These are phyloP conservation scores for Zasmidium citrigriseum DNA, from an alignment of 2,329 filamentous ascomycete species.

Conservation along the genomic window DNA sequence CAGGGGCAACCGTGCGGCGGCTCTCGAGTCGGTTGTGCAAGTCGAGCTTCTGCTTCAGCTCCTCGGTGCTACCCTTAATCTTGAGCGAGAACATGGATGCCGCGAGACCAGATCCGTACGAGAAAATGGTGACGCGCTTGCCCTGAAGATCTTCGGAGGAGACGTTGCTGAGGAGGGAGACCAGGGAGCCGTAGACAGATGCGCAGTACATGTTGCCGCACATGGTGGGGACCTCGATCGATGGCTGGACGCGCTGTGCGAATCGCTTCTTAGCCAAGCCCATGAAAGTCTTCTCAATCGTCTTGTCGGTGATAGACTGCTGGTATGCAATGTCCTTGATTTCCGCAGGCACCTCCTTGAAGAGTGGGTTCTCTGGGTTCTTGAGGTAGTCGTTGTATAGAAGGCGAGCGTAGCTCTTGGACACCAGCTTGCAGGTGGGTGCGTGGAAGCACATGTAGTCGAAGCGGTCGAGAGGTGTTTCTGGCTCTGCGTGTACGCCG, in stretches of 20 bases:
- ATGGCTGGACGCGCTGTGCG: slow-evolving; percentile 50
- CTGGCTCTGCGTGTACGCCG: slow-evolving; percentile 41
- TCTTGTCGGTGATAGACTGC: slow-evolving; percentile 53
- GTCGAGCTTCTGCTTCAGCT: slow-evolving; percentile 50
- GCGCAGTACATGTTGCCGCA: slow-evolving; percentile 60
- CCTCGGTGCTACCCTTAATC: slow-evolving; percentile 48
- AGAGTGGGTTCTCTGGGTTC: slow-evolving; percentile 50
- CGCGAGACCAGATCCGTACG: slow-evolving; percentile 55
- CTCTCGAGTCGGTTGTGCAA: slow-evolving; percentile 48
- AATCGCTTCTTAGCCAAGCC: slow-evolving; percentile 55
- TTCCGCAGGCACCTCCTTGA: slow-evolving; percentile 52
- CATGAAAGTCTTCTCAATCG: slow-evolving; percentile 56
- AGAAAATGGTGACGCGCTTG: slow-evolving; percentile 55
- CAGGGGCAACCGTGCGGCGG: slow-evolving; percentile 47
- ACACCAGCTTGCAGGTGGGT: slow-evolving; percentile 57
- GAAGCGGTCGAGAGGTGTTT: slow-evolving; percentile 54
- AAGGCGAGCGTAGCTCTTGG: slow-evolving; percentile 55
- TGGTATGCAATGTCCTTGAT: slow-evolving; percentile 49
- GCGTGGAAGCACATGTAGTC: slow-evolving; percentile 59
- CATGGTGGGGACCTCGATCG: slow-evolving; percentile 53
- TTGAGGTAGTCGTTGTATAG: slow-evolving; percentile 55
- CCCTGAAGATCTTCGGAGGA: slow-evolving; percentile 47
- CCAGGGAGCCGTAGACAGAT: slow-evolving; percentile 53
- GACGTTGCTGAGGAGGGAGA: slow-evolving; percentile 50
- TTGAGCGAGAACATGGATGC: slow-evolving; percentile 53